Conservation (phyloP, 2,329 filamentous ascomycete species). For the Cladophialophora yegresii region DNA sequence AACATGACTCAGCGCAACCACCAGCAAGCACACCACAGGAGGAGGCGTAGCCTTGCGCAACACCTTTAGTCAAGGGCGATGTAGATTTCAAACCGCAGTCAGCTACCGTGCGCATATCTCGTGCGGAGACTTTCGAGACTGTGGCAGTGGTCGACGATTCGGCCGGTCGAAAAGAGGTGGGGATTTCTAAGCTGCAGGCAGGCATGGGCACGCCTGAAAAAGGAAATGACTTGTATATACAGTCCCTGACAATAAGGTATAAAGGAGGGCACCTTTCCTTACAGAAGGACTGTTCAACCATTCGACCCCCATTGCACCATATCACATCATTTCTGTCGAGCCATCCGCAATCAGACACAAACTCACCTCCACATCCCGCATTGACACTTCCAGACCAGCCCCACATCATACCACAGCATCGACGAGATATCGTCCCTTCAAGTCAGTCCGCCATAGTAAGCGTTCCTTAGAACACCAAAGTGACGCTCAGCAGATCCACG, state of each 20-base stretch:
- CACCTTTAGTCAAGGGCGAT: neutral
- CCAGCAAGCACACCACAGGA: neutral
- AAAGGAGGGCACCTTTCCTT: neutral
- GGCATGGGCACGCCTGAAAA: too few relatives aligned
- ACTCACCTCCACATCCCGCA: constrained; percentile 17
- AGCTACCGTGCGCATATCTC: neutral
- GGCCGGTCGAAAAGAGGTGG: neutral
- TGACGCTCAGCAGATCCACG: neutral
- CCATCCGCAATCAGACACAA: neutral
- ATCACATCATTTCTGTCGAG: constrained; percentile 1
- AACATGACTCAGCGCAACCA: neutral
- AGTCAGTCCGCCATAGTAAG: neutral
- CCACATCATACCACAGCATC: constrained; percentile 2
- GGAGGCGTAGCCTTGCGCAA: constrained; percentile 5
- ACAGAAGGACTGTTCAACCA: neutral
- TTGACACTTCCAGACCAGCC: constrained; percentile 7
- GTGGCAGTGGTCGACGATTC: neutral
- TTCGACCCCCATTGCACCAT: neutral
- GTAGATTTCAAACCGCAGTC: constrained; percentile 5
- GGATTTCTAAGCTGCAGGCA: neutral
- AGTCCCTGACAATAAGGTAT: neutral
- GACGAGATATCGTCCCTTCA: neutral
- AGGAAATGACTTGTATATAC: neutral
- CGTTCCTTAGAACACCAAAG: neutral
- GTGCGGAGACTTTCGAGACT: neutral